Percentiles rank a stretch among this genome's conserved stretches.
Evolutionary conservation across 2,329 filamentous ascomycete genomes (phyloP).

Genomic region (Colletotrichum caudatum): DNA sequence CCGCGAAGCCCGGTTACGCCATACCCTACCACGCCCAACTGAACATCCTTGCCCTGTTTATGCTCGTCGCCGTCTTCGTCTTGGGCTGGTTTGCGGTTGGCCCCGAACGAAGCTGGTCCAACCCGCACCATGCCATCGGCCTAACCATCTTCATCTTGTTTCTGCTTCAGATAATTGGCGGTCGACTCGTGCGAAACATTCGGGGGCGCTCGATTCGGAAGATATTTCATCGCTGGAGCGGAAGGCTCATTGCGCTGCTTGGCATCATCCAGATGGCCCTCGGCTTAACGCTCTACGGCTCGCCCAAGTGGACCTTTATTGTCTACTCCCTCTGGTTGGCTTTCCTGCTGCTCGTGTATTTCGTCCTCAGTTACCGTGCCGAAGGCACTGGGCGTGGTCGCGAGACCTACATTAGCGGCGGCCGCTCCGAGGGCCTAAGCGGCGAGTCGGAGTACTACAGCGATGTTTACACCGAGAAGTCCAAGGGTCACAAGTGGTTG

Average conservation of each 20-base stretch:
- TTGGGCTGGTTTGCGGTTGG: constrained; percentile 85
- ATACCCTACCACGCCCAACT: constrained; percentile 80
- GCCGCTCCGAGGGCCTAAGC: constrained; percentile 64
- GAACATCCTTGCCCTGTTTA: constrained; percentile 74
- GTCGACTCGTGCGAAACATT: constrained; percentile 70
- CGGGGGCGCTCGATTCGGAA: constrained; percentile 62
- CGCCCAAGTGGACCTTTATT: constrained; percentile 86
- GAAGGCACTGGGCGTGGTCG: constrained; percentile 65
- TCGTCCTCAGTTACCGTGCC: constrained; percentile 80
- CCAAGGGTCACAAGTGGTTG: constrained; percentile 59
- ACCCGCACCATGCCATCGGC: constrained; percentile 88
- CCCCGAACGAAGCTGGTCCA: constrained; percentile 76
- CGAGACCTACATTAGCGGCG: constrained; percentile 68
- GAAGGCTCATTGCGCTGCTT: constrained; percentile 80
- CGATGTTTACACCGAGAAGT: constrained; percentile 54
- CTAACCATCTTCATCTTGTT: constrained; percentile 82
- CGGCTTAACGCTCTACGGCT: constrained; percentile 91
- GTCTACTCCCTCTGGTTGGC: constrained; percentile 85
- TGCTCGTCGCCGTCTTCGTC: constrained; percentile 78
- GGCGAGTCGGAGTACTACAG: constrained; percentile 57
- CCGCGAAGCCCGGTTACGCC: constrained; percentile 69
- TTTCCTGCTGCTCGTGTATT: constrained; percentile 79
- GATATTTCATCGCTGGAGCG: constrained; percentile 89
- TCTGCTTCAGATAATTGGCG: constrained; percentile 77
- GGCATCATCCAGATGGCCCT: constrained; percentile 90